Evolutionary conservation across 2,329 filamentous ascomycete species (phyloP), one percentile per base, ranked within the genome.

Genomic region (Diaporthe velutina): DNA sequence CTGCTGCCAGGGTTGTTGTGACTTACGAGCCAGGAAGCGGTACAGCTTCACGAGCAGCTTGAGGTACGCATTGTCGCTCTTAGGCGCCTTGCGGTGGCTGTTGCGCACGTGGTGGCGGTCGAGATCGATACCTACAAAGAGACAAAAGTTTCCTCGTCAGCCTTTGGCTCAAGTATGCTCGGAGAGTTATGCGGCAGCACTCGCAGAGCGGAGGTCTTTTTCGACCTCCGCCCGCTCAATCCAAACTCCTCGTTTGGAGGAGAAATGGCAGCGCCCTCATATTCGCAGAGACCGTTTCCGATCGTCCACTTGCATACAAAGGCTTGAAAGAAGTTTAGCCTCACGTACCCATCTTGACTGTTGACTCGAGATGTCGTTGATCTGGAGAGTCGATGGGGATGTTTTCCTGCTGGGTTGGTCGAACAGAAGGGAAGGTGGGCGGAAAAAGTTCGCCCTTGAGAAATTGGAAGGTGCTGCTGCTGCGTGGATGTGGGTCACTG

Each of bases 41-140:
- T 98, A 98, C 73, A 98, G 94, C 93, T 98, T 98, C 88, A 98
- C 96, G 86, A 98, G 90, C 86, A 98, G 92, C 92, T 96, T 96
- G 82, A 98, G 91, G 89, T 98, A 98, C 84, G 96, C 95, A 91
- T 98, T 98, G 90, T 98, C 94, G 90, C 94, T 76, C 94, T 98
- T 98, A 84, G 96, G 95, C 81, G 95, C 95, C 92, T 94, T 95
- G 88, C 95, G 95, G 91, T 98, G 95, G 80, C 91, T 92, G 85
- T 84, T 87, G 84, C 90, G 90, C 84, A 92, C 90, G 86, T 93
- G 92, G 87, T 93, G 91, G 81, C 88, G 87, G 86, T 92, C 88
- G 83, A 93, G 88, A 91, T 93, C 91, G 87, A 93, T 93, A 92
- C 91, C 91, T 93, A 87, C 84, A 85, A 78, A 81, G 80, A 83